Conservation (phyloP, 1,284 basidiomycete genomes). For the Neotropicomus parvogracilis region DNA sequence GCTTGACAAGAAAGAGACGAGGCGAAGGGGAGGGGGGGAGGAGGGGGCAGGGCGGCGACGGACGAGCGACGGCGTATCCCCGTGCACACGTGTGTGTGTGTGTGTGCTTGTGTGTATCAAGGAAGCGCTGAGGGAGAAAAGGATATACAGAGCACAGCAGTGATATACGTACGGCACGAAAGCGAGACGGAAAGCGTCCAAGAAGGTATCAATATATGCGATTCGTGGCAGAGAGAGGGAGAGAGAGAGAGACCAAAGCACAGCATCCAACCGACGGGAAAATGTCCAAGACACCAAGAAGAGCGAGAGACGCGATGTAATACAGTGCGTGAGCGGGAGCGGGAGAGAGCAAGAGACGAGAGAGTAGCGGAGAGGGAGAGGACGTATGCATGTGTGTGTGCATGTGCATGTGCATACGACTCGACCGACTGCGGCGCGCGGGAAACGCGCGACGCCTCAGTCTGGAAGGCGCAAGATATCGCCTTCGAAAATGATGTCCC, state of each 20-base stretch:
- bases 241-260: too few relatives aligned
- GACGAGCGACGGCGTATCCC: too few relatives aligned
- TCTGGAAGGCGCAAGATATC: constrained; percentile 48
- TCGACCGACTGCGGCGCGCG: neutral
- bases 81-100: too few relatives aligned
- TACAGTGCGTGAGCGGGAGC: constrained; percentile 8
- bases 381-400: neutral
- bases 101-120: too few relatives aligned
- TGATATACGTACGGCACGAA: constrained; percentile 19
- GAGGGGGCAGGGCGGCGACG: too few relatives aligned
- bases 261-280: constrained; percentile 14
- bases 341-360: neutral
- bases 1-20: constrained; percentile 5
- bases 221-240: constrained; percentile 1
- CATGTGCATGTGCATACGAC: too few relatives aligned
- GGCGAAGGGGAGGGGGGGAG: too few relatives aligned
- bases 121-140: too few relatives aligned
- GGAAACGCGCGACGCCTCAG: constrained; percentile 8
- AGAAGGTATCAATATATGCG: constrained; percentile 28
- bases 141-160: constrained; percentile 12
- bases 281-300: constrained; percentile 32
- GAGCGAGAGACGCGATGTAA: constrained; percentile 8
- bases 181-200: constrained; percentile 18
- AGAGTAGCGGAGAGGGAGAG: neutral
- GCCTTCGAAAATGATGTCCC: constrained; percentile 53